Evolutionary conservation across 2,329 filamentous ascomycete genomes (phyloP), one percentile per base, ranked within the genome.

Genomic region (Epichloe uncinata): DNA sequence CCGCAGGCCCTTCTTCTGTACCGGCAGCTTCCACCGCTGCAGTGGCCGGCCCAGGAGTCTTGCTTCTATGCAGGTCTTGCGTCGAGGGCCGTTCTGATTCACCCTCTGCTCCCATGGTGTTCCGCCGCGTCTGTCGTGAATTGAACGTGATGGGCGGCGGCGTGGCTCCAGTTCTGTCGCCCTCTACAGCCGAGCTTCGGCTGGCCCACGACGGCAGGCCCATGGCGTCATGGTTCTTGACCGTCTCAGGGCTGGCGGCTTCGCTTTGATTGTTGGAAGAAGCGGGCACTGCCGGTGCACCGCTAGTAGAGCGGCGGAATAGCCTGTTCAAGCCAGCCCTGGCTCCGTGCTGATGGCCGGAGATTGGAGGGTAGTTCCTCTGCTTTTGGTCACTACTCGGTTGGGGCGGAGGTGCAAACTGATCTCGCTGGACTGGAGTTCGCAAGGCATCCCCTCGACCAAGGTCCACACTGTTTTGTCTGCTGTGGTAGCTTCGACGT

Each of bases 91-190:
- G 48, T 18, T 60, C 57, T n/a, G 57, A 48, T 34, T 47, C 53
- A 5, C 42, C 45, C 34, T 51, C 54, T 8, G 52, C 51, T 16
- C 61, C 61, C 1, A 55, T 45, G 4, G 63, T 62, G 46, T 57
- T 54, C 6, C 61, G 55, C 20, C 64, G 58, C 22, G 51, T 53
- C 4, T 66, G 62, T 5, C 65, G 64, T 20, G 60, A 64, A 47
- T 71, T 74, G 15, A 75, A 68, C 65, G 73, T 62, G 47, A 80
- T 80, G 2, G 77, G 77, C 4, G 77, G 77, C 3, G 77, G 77
- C 7, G 77, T 80, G 0, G 74, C 73, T 33, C 76, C 71, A 1
- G 65, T 60, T 4, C 68, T 60, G 9, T 75, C 72, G 4, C 74
- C 71, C 1, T 71, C 70, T 0, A 56, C 51, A 0, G 61, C 51